phyloP scores from a whole-genome alignment of 2,329 filamentous ascomycete species.

The Fusarium xyrophilum region DNA sequence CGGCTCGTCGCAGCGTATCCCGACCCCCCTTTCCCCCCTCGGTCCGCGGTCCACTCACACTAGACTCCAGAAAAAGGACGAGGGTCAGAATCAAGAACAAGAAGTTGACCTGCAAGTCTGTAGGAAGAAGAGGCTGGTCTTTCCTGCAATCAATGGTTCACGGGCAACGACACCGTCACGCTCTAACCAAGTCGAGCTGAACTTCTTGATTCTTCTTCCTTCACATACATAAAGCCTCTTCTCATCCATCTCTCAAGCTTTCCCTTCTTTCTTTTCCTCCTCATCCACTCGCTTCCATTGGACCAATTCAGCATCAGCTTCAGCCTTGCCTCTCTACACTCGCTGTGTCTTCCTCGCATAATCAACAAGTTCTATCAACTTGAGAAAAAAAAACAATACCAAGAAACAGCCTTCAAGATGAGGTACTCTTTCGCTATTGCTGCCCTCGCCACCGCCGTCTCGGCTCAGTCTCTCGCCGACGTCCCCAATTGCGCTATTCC shows the following conservation, averaged over 20 bases:
- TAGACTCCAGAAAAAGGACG: neutral
- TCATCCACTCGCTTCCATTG: slow-evolving; percentile 45
- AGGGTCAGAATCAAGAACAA: slow-evolving; percentile 17
- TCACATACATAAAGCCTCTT: slow-evolving; percentile 44
- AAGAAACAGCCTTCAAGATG: slow-evolving; percentile 45
- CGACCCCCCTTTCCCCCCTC: slow-evolving; percentile 14
- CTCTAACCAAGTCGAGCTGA: neutral
- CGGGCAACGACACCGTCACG: slow-evolving; percentile 5
- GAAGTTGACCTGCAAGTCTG: slow-evolving; percentile 11
- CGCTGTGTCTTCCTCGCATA: slow-evolving; percentile 36
- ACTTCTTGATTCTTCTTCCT: neutral
- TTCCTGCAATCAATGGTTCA: slow-evolving; percentile 9
- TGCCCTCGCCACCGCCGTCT: slow-evolving; percentile 46
- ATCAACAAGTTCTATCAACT: slow-evolving; percentile 8
- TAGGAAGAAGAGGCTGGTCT: slow-evolving; percentile 17
- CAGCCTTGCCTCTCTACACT: slow-evolving; percentile 36
- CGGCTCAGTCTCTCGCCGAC: slow-evolving; percentile 46
- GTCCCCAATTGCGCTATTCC: slow-evolving; percentile 50
- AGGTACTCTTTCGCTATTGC: slow-evolving; percentile 48
- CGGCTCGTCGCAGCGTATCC: slow-evolving; percentile 37
- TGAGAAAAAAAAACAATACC: neutral
- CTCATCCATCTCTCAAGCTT: slow-evolving; percentile 22
- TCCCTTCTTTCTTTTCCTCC: slow-evolving; percentile 29
- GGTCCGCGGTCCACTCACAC: slow-evolving; percentile 16
- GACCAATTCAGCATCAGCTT: slow-evolving; percentile 26